Evolutionary conservation across 768 basidiomycete species (phyloP).

Genomic region (Hortiboletus campestris): DNA sequence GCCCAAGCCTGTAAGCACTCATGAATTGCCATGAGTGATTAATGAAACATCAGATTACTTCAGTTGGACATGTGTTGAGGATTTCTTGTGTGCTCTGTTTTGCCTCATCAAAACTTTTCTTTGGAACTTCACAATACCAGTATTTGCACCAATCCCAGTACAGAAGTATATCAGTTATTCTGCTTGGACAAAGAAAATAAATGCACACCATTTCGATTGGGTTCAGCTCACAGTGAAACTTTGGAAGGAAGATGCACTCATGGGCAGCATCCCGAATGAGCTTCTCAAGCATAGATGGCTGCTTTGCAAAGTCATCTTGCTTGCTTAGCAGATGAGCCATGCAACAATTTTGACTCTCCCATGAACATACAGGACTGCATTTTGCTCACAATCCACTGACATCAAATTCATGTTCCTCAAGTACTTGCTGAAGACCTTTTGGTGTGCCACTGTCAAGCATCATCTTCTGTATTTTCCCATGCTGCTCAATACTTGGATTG

Average conservation of each 20-base stretch:
- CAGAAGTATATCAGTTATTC: too few relatives aligned
- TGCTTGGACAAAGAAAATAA: too few relatives aligned
- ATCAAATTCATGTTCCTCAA: constrained; percentile 40
- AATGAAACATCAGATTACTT: too few relatives aligned
- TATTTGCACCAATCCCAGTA: too few relatives aligned
- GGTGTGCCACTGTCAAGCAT: constrained; percentile 22
- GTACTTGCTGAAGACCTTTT: constrained; percentile 5
- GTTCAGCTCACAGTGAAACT: constrained; percentile 40
- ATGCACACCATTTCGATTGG: constrained; percentile 27
- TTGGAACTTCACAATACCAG: too few relatives aligned
- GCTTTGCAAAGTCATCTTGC: constrained; percentile 30
- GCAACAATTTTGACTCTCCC: constrained; percentile 22
- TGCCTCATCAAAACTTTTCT: too few relatives aligned
- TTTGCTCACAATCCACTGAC: constrained; percentile 35
- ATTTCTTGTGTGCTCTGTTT: too few relatives aligned
- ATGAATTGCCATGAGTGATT: too few relatives aligned
- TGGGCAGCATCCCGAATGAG: constrained; percentile 24
- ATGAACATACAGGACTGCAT: constrained; percentile 29
- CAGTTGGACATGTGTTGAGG: too few relatives aligned
- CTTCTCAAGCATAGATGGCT: constrained; percentile 23
- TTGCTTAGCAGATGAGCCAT: constrained; percentile 26
- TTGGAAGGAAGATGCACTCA: constrained; percentile 33
- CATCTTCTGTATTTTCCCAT: constrained; percentile 35
- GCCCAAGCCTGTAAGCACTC: too few relatives aligned
- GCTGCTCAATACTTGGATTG: constrained; percentile 9